These are phyloP conservation scores for Cordyceps cicadae DNA, from an alignment of 2,329 filamentous ascomycete genomes.

Conservation along the genomic window DNA sequence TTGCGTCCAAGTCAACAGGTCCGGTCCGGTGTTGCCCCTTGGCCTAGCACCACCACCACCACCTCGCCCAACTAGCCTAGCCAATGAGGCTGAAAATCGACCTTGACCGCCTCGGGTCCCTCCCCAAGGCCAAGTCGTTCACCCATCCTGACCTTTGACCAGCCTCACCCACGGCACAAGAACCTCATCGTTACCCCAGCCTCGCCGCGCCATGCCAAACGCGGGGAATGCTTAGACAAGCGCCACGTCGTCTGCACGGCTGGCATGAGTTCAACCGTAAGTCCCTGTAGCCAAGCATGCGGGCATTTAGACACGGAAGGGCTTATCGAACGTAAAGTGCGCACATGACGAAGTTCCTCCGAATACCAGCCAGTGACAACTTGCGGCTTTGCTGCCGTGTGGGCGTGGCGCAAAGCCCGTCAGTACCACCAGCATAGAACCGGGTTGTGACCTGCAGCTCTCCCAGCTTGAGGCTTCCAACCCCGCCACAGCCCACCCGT, in stretches of 20 bases:
- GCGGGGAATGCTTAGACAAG: not conserved
- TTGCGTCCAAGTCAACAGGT: not conserved
- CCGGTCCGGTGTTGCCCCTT: not conserved
- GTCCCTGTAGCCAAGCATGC: not conserved
- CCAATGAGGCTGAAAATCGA: not conserved
- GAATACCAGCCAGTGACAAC: not conserved
- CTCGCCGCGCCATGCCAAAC: not conserved
- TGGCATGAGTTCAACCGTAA: not conserved
- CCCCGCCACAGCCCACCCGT: not conserved
- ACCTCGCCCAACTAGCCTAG: no score
- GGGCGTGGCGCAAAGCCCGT: not conserved
- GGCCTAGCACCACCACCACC: not conserved
- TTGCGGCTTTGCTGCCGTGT: not conserved
- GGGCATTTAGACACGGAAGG: not conserved
- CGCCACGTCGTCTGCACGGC: not conserved
- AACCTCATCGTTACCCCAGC: not conserved
- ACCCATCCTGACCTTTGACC: not conserved
- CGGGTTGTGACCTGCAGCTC: not conserved
- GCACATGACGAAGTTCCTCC: not conserved
- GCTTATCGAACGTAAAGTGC: not conserved
- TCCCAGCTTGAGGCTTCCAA: not conserved
- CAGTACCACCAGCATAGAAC: not conserved
- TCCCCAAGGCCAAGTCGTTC: not conserved
- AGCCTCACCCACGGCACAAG: not conserved
- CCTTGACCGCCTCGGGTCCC: conserved; percentile 2